These are phyloP conservation scores for Chlorella vulgaris DNA, from an alignment of 139 green algal genomes.

Conservation along the genomic window DNA sequence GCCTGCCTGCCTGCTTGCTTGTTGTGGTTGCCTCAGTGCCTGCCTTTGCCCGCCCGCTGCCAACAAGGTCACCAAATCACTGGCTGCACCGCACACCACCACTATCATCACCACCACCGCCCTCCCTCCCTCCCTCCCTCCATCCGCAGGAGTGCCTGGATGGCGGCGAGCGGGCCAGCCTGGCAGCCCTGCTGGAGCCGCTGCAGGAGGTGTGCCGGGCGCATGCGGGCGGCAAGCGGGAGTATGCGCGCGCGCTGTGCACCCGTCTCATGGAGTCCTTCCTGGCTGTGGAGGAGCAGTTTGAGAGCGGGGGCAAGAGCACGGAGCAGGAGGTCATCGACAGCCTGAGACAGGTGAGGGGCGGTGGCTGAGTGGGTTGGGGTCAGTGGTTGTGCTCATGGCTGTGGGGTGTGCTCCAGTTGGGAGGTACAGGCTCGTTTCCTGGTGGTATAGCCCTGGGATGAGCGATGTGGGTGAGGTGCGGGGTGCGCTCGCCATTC, in stretches of 20 bases:
- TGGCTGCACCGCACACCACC: too few species aligned
- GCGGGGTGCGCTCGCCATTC: too few species aligned
- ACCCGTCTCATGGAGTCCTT: constrained; percentile 79
- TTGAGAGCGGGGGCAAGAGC: constrained; percentile 45
- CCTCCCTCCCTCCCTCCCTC: too few species aligned
- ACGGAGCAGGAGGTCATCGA: constrained; percentile 94
- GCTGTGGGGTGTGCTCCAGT: background rate
- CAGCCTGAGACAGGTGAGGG: constrained; percentile 66
- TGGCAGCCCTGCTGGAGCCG: constrained; percentile 63
- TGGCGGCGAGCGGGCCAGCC: constrained; percentile 39
- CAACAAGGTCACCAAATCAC: too few species aligned
- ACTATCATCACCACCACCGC: too few species aligned
- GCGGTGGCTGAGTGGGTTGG: background rate
- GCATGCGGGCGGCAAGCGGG: constrained; percentile 71
- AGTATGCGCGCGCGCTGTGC: constrained; percentile 58
- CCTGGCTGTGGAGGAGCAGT: constrained; percentile 64
- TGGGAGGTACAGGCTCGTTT: background rate
- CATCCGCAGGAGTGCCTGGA: constrained; percentile 33
- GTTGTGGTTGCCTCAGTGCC: too few species aligned
- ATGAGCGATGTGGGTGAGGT: too few species aligned
- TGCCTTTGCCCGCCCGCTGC: too few species aligned
- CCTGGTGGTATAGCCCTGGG: background rate
- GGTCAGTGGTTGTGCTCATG: background rate
- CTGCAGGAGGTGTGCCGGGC: constrained; percentile 66
- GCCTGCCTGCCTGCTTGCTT: too few species aligned